Evolutionary conservation across 2,329 filamentous ascomycete species (phyloP), one percentile per base, ranked within the genome.

Genomic region (Pseudogymnoascus sp.): DNA sequence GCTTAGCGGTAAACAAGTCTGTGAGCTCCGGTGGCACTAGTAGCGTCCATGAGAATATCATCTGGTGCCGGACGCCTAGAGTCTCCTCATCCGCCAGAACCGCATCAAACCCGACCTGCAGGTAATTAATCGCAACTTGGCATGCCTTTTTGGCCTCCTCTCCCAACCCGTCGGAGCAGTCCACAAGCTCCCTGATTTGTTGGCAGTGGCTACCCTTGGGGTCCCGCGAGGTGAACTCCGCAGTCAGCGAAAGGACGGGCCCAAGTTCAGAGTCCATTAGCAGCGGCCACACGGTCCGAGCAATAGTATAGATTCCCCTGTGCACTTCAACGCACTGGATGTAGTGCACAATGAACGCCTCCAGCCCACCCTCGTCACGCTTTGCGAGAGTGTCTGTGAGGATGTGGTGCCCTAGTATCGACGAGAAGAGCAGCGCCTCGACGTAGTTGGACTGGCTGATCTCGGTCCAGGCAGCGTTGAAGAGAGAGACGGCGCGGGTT

Each of bases 371-470:
- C 0, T 64, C 21, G 13, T 66, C 62, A 1, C 70, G 68, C 38
- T 65, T 67, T 2, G 67, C 65, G n/a, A 77, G 64, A 1, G 73
- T 72, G 60, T 75, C 74, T 15, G 71, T 71, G 13, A 76, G 70
- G 23, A 75, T 60, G 46, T 77, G 75, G 37, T 72, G 71, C 19
- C 73, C 74, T 1, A 77, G 68, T 1, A 72, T 62, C 1, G 71
- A 69, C 1, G 75, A 71, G 64, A 76, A 77, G 29, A 76, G 69
- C 6, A 76, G 64, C 10, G 73, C 64, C 11, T 73, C 62, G 0
- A 73, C 70, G 64, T 74, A 76, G 61, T 73, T 76, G 2, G 66
- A 63, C 15, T 68, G 62, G 61, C 70, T 63, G 11, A 74, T 64
- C 15, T 65, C 64, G 9, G 60, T 63, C 44, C 42, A 67, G 6